Conservation (phyloP, 2,329 filamentous ascomycete genomes). For the Ophiocordyceps sinensis region DNA sequence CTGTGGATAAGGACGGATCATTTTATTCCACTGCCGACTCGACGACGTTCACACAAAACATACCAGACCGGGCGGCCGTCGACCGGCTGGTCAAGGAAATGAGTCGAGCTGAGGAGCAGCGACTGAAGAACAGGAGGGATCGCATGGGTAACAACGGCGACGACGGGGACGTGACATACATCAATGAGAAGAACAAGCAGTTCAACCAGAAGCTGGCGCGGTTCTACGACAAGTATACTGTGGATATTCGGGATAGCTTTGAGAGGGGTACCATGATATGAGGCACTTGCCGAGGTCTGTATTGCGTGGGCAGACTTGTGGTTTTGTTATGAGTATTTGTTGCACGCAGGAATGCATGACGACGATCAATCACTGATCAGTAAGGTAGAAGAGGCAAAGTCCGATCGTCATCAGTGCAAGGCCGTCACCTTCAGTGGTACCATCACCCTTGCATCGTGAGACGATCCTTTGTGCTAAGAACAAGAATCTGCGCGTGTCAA, state of each 20-base stretch:
- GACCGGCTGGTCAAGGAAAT: slow-evolving; percentile 80
- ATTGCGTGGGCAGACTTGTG: neutral
- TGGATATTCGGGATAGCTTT: slow-evolving; percentile 93
- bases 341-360: no score
- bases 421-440: no score
- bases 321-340: no score
- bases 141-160: slow-evolving; percentile 66
- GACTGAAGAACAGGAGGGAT: slow-evolving; percentile 75
- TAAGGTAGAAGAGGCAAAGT: no score
- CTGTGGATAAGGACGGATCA: slow-evolving; percentile 77
- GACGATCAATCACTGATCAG: no score
- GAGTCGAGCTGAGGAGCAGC: slow-evolving; percentile 72
- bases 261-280: slow-evolving; percentile 93
- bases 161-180: slow-evolving; percentile 88
- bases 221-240: slow-evolving; percentile 98
- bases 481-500: no score
- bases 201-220: slow-evolving; percentile 94
- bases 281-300: neutral
- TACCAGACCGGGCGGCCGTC: slow-evolving; percentile 72
- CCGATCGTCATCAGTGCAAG: no score
- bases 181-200: slow-evolving; percentile 99
- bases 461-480: no score
- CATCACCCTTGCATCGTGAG: no score
- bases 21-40: slow-evolving; percentile 86
- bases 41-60: slow-evolving; percentile 68